Conservation (phyloP, 257 asterid species). For the Lantana camara region DNA sequence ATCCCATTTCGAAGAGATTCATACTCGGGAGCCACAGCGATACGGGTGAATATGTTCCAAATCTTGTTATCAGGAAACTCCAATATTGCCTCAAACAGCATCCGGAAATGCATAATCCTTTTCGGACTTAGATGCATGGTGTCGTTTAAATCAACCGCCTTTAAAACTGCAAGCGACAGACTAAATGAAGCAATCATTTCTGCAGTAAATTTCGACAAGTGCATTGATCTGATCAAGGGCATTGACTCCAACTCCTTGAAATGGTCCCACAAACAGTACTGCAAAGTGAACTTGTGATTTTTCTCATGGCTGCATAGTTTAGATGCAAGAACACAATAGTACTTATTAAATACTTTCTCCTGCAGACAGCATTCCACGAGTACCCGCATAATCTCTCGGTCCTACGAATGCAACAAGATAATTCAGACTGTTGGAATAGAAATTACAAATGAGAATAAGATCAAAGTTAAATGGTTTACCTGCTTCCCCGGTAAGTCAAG, state of each 20-base stretch:
- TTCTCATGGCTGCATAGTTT: constrained; percentile 86
- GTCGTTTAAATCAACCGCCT: constrained; percentile 70
- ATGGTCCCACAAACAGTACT: constrained; percentile 97
- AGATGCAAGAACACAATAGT: constrained; percentile 84
- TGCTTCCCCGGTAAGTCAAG: constrained; percentile 90
- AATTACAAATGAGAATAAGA: not conserved
- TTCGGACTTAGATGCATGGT: constrained; percentile 54
- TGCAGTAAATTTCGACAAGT: constrained; percentile 78
- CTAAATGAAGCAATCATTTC: constrained; percentile 75
- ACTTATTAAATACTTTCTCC: constrained; percentile 88
- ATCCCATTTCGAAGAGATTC: constrained; percentile 75
- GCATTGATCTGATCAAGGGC: constrained; percentile 80
- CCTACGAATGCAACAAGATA: constrained; percentile 46
- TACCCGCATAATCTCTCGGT: constrained; percentile 92
- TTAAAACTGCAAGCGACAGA: constrained; percentile 73
- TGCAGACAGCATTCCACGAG: constrained; percentile 94
- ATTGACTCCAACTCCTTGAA: constrained; percentile 85
- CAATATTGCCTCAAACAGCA: constrained; percentile 76
- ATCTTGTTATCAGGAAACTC: constrained; percentile 66
- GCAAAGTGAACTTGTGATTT: constrained; percentile 88
- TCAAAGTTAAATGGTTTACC: constrained; percentile 40
- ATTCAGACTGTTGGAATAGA: not conserved
- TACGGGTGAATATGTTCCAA: constrained; percentile 84
- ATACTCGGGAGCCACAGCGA: constrained; percentile 70
- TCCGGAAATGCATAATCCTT: constrained; percentile 83